Evolutionary conservation across 805 yeast species (phyloP).

Genomic region (Candida nonsorbophila): DNA sequence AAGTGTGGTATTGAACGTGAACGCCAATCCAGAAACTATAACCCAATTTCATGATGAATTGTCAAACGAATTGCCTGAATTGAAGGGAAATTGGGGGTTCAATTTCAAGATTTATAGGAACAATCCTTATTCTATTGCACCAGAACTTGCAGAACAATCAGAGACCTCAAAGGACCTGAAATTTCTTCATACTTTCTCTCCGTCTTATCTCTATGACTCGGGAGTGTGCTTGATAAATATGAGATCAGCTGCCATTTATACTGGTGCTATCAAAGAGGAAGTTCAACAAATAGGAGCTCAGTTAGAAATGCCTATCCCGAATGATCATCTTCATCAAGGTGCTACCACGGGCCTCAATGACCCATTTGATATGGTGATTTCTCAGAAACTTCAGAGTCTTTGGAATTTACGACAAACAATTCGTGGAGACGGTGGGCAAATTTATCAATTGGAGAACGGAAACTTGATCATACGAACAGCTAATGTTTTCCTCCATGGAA

Average conservation of each 20-base stretch:
- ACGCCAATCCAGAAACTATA: constrained; percentile 54
- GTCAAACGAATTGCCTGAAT: constrained; percentile 59
- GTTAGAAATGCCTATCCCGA: constrained; percentile 23
- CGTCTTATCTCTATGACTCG: constrained; percentile 44
- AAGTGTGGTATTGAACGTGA: constrained; percentile 33
- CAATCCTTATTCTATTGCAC: constrained; percentile 49
- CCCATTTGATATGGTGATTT: constrained; percentile 50
- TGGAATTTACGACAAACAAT: constrained; percentile 69
- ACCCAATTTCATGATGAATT: constrained; percentile 67
- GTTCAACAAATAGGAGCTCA: constrained; percentile 6
- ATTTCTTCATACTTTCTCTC: constrained; percentile 45
- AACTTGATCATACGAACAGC: constrained; percentile 55
- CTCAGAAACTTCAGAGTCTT: constrained; percentile 56
- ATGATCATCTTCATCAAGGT: constrained; percentile 40
- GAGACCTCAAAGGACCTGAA: constrained; percentile 32
- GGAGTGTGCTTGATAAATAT: constrained; percentile 47
- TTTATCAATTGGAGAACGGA: constrained; percentile 52
- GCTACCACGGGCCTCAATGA: constrained; percentile 54
- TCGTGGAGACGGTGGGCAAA: constrained; percentile 71
- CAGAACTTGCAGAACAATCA: constrained; percentile 21
- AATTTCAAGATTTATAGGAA: constrained; percentile 64
- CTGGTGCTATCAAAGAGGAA: constrained; percentile 30
- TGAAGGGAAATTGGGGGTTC: constrained; percentile 62
- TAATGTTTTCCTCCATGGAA: constrained; percentile 70
- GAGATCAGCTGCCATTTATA: constrained; percentile 29